Evolutionary conservation across 2,329 filamentous ascomycete species (phyloP).

Genomic region (Escovopsis sp.): DNA sequence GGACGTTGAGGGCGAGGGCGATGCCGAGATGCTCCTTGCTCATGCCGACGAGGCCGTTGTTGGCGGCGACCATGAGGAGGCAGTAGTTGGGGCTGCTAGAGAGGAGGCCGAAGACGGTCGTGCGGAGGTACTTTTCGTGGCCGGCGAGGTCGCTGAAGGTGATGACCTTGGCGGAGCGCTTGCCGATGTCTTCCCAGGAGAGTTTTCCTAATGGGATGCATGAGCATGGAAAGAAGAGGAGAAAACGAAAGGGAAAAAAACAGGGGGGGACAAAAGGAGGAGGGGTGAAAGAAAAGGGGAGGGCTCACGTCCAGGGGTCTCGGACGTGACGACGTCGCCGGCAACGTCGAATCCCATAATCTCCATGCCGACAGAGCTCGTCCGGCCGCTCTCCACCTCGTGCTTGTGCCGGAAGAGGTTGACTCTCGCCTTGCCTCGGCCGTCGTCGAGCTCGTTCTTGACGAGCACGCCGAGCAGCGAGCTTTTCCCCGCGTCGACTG

Average conservation of each 20-base stretch:
- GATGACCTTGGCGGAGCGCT: conserved; percentile 89
- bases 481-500: conserved; percentile 89
- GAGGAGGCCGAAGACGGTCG: conserved; percentile 87
- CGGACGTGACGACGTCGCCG: conserved; percentile 68
- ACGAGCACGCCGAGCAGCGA: conserved; percentile 92
- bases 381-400: conserved; percentile 88
- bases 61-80: conserved; percentile 93
- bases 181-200: conserved; percentile 96
- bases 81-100: conserved; percentile 96
- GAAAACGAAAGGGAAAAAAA: background rate
- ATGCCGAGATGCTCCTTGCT: conserved; percentile 96
- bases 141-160: conserved; percentile 91
- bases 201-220: conserved; percentile 34
- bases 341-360: conserved; percentile 92
- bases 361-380: conserved; percentile 95
- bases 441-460: conserved; percentile 89
- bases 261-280: too few relatives aligned
- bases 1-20: conserved; percentile 84
- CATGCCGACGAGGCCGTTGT: conserved; percentile 95
- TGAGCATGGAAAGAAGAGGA: background rate
- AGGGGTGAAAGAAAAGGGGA: too few relatives aligned
- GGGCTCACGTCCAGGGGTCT: conserved; percentile 61
- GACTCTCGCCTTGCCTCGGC: conserved; percentile 80
- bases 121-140: conserved; percentile 87
- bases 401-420: conserved; percentile 97